These are phyloP conservation scores for Penicillium pancosmium DNA, from an alignment of 495 filamentous ascomycete genomes.

Conservation along the genomic window DNA sequence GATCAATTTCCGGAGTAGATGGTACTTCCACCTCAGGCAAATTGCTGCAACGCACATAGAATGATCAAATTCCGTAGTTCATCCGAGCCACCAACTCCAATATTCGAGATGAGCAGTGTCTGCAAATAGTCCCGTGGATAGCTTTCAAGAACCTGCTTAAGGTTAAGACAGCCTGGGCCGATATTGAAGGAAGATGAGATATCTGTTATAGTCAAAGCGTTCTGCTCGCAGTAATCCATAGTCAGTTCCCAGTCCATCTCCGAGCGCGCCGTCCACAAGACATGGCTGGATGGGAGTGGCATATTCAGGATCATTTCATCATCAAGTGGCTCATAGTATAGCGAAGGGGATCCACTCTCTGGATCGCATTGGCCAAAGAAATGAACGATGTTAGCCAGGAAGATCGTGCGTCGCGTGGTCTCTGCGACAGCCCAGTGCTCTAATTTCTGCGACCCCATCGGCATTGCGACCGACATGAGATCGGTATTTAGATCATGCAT, in stretches of 20 bases:
- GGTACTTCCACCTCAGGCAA: background rate
- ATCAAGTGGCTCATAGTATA: slow-evolving; percentile 23
- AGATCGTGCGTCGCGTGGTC: slow-evolving; percentile 20
- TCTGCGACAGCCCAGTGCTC: slow-evolving; percentile 16
- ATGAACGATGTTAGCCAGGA: slow-evolving; percentile 18
- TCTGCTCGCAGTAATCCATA: slow-evolving; percentile 2
- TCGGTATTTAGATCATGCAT: background rate
- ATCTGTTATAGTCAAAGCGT: background rate
- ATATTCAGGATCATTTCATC: slow-evolving; percentile 16
- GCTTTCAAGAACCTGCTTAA: slow-evolving; percentile 3
- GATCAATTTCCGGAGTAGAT: too few species aligned
- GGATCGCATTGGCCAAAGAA: slow-evolving; percentile 14
- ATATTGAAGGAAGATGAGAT: background rate
- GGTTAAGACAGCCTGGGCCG: background rate
- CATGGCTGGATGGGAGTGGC: slow-evolving; percentile 17
- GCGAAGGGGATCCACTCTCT: slow-evolving; percentile 2
- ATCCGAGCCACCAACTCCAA: slow-evolving; percentile 13
- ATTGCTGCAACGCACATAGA: slow-evolving; percentile 12
- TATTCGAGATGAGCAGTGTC: background rate
- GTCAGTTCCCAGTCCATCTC: slow-evolving; percentile 13
- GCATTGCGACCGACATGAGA: background rate
- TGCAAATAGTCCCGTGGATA: slow-evolving; percentile 7
- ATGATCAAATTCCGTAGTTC: slow-evolving; percentile 12
- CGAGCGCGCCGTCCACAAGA: slow-evolving; percentile 10
- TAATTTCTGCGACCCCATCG: background rate